A percentile compares a stretch with the other conserved stretches of the same genome.
phyloP scores from a whole-genome alignment of 306 rosid species.

The Cicer chorassanicum region DNA sequence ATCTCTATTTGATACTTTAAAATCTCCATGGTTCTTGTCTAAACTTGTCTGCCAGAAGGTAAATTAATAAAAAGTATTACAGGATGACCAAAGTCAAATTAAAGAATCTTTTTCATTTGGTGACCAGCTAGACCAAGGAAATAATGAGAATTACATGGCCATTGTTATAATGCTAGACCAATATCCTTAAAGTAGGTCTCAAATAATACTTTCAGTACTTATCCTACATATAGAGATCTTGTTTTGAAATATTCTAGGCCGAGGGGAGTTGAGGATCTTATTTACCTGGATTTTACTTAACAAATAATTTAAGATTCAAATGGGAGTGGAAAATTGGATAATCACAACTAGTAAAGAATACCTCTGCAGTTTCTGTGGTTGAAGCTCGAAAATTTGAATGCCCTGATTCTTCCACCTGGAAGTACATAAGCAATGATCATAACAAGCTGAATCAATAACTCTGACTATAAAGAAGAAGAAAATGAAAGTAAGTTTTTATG shows the following conservation, averaged over 20 bases:
- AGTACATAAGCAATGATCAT: conserved; percentile 40
- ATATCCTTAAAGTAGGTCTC: conserved; percentile 27
- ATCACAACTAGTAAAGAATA: conserved; percentile 41
- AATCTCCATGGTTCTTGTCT: conserved; percentile 65
- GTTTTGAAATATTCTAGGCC: conserved; percentile 22
- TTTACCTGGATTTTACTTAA: background rate
- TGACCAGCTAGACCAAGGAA: conserved; percentile 31
- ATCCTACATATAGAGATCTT: conserved; percentile 24
- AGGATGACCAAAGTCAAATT: conserved; percentile 32
- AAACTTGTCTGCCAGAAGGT: conserved; percentile 56
- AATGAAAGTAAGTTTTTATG: background rate
- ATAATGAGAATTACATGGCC: conserved; percentile 33
- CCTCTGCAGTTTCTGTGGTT: conserved; percentile 62
- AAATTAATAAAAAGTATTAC: conserved; percentile 39
- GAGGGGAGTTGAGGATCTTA: conserved; percentile 22
- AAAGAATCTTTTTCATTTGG: conserved; percentile 18
- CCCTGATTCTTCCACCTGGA: conserved; percentile 68
- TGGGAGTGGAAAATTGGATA: conserved; percentile 38
- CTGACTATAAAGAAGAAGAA: conserved; percentile 6
- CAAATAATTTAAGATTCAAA: conserved; percentile 29
- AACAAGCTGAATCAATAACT: conserved; percentile 22
- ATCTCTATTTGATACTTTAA: conserved; percentile 59
- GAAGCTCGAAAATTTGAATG: conserved; percentile 52
- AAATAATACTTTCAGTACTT: conserved; percentile 8
- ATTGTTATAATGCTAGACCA: conserved; percentile 26